Conservation (phyloP, 352 stramenopile genomes). For the Globisporangium heterothallicum region DNA sequence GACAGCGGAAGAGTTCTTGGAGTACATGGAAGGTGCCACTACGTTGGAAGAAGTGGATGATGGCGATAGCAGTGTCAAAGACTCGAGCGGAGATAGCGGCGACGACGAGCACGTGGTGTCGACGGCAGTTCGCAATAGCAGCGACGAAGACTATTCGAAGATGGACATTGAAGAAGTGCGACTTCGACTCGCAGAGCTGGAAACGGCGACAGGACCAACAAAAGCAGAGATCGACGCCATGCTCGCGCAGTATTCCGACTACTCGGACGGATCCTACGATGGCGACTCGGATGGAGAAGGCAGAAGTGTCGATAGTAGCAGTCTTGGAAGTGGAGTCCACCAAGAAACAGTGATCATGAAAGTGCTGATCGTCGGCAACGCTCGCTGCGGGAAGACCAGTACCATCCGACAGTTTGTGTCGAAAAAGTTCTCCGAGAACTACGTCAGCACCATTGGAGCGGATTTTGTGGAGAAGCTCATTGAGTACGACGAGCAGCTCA, state of each 20-base stretch:
- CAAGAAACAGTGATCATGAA: constrained; percentile 72
- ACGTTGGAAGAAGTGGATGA: constrained; percentile 20
- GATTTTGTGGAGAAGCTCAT: constrained; percentile 85
- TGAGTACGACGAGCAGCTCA: constrained; percentile 45
- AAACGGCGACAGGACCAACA: constrained; percentile 33
- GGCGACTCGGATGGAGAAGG: constrained; percentile 3
- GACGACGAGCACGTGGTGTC: neutral
- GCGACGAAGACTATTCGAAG: constrained; percentile 10
- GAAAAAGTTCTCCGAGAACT: constrained; percentile 71
- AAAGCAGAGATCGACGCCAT: constrained; percentile 60
- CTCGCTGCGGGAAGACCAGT: constrained; percentile 85
- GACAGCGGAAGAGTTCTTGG: neutral
- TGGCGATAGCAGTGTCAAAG: constrained; percentile 1
- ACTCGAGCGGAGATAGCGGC: neutral
- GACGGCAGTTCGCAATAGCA: constrained; percentile 6
- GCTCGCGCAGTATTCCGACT: constrained; percentile 45
- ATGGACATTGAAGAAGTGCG: constrained; percentile 43
- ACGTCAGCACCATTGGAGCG: constrained; percentile 82
- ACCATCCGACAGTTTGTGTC: constrained; percentile 75
- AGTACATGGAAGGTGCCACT: constrained; percentile 6
- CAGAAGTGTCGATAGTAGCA: constrained; percentile 9
- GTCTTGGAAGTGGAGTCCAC: constrained; percentile 1
- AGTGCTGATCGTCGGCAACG: constrained; percentile 83
- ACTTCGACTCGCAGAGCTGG: constrained; percentile 36
- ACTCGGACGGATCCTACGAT: constrained; percentile 15